Percentiles rank a stretch among this genome's conserved stretches.
Evolutionary conservation across 371 early-diverging fungal species (phyloP).

Genomic region (Fennellomyces sp.): DNA sequence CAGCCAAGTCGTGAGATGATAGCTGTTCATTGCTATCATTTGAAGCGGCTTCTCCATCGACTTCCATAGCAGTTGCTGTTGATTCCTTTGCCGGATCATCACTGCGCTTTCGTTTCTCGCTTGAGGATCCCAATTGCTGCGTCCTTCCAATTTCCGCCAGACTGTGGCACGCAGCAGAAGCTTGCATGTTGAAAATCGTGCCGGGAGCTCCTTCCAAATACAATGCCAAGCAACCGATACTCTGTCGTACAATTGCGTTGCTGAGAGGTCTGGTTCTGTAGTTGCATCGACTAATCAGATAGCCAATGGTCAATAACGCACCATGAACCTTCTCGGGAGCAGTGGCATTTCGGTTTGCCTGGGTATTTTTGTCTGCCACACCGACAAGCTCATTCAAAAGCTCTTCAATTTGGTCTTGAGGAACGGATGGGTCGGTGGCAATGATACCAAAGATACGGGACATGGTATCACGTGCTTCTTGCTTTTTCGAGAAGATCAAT

Average conservation of each 20-base stretch:
- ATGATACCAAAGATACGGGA: constrained; percentile 80
- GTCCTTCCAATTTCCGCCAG: constrained; percentile 73
- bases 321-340: constrained; percentile 68
- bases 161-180: constrained; percentile 62
- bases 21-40: background rate
- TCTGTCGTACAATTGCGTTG: constrained; percentile 31
- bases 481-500: constrained; percentile 60
- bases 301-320: constrained; percentile 70
- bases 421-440: constrained; percentile 52
- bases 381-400: constrained; percentile 46
- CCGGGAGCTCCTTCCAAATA: constrained; percentile 46
- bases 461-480: constrained; percentile 67
- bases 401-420: constrained; percentile 39
- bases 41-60: constrained; percentile 3
- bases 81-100: constrained; percentile 5
- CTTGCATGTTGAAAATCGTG: constrained; percentile 45
- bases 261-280: constrained; percentile 62
- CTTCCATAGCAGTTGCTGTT: constrained; percentile 5
- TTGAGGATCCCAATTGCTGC: constrained; percentile 12
- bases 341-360: constrained; percentile 21
- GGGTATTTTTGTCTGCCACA: constrained; percentile 32
- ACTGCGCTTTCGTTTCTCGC: constrained; percentile 24
- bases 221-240: constrained; percentile 39
- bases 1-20: background rate
- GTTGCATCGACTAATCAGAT: constrained; percentile 60